Evolutionary conservation across 176 grass and related monocot species (phyloP), one percentile per base, ranked within the genome.

Genomic region (Rhynchospora tenuis): DNA sequence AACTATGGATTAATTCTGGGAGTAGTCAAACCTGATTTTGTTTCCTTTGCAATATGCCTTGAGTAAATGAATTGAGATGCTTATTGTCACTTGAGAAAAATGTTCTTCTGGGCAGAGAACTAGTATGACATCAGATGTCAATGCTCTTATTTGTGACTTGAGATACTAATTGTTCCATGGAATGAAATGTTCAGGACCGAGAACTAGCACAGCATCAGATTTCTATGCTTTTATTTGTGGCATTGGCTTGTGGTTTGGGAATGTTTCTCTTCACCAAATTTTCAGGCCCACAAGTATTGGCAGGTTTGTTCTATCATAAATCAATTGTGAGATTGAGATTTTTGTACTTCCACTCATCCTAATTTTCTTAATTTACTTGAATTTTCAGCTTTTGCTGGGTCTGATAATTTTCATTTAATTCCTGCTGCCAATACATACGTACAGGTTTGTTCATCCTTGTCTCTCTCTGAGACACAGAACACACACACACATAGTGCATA

Each of bases 231-330:
- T 80, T 98, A 24, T 95, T 95, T 90, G 26, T 95, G 60, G 92
- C 89, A 82, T 89, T 98, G 83, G 58, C 91, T 84, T 95, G 86
- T 81, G 95, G 95, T 38, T 33, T 93, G 63, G 89, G 89, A 70
- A 98, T 98, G 95, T 87, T 98, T 73, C 43, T 95, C 54, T 93
- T 98, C 85, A 95, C 92, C 45, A 94, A 89, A 88, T 73, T 98
- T 26, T 80, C 91, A 20, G 92, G 95, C 46, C 85, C 86, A 22
- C 91, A 90, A 89, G 63, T 90, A 56, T 86, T 98, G 80, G 86
- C 92, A 69, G 90, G 95, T 98, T 89, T 80, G 86, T 31, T 59
- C 31, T 24, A 19, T 33, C 48, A 70, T 12, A 77, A 73, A 47
- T 82, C 20, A 82, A 51, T 86, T 45, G 6, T 47, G 16, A 52